A percentile compares a stretch with the other conserved stretches of the same genome.
Conservation (phyloP, 2,329 filamentous ascomycete genomes). For the Cordyceps cateniannulata region DNA sequence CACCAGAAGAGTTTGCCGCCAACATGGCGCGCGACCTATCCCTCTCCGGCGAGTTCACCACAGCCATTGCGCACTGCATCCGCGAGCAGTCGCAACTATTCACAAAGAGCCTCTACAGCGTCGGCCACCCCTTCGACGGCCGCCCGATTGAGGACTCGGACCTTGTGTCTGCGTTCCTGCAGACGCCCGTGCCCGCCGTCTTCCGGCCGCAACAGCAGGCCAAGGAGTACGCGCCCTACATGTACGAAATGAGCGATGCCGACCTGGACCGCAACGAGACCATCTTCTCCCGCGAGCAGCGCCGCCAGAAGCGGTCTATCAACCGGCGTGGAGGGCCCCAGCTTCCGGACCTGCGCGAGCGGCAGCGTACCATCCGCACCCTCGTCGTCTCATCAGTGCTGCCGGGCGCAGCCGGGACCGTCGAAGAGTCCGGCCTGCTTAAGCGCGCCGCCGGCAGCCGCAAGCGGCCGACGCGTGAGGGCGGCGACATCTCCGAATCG, state of each 20-base stretch:
- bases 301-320: slow-evolving; percentile 89
- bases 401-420: slow-evolving; percentile 70
- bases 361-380: slow-evolving; percentile 87
- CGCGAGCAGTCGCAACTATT: slow-evolving; percentile 94
- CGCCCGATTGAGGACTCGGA: slow-evolving; percentile 89
- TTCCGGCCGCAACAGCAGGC: slow-evolving; percentile 89
- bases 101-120: slow-evolving; percentile 84
- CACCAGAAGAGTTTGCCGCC: slow-evolving; percentile 86
- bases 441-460: slow-evolving; percentile 63
- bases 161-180: slow-evolving; percentile 75
- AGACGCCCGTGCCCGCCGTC: slow-evolving; percentile 72
- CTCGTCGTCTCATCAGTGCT: slow-evolving; percentile 88
- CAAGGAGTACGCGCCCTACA: slow-evolving; percentile 87
- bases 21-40: slow-evolving; percentile 87
- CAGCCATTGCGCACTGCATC: slow-evolving; percentile 95
- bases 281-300: slow-evolving; percentile 87
- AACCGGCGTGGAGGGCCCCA: slow-evolving; percentile 89
- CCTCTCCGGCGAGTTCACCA: slow-evolving; percentile 90
- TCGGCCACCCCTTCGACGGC: slow-evolving; percentile 92
- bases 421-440: slow-evolving; percentile 83
- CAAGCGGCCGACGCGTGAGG: slow-evolving; percentile 50
- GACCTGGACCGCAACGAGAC: slow-evolving; percentile 87
- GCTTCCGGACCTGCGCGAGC: slow-evolving; percentile 91
- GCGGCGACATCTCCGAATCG: slow-evolving; percentile 83
- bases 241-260: slow-evolving; percentile 88